Evolutionary conservation across 2,329 filamentous ascomycete genomes (phyloP).

Genomic region (Fusarium dlaminii): DNA sequence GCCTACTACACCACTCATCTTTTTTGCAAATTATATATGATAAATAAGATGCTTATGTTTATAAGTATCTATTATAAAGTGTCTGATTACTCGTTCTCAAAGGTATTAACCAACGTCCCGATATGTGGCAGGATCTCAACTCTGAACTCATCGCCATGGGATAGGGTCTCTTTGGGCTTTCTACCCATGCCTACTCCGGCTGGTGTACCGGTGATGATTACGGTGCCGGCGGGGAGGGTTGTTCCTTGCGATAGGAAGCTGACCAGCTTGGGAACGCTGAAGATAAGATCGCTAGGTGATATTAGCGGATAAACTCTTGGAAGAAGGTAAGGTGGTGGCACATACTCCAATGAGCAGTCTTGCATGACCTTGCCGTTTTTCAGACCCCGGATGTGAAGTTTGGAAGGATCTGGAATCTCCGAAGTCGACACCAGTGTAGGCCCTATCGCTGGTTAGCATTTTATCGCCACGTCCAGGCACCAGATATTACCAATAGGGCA

Average conservation of each 20-base stretch:
- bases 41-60: fast-evolving
- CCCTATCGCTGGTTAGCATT: background rate
- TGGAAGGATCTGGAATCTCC: background rate
- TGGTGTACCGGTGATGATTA: conserved; percentile 57
- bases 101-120: conserved; percentile 52
- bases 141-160: conserved; percentile 53
- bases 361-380: conserved; percentile 1
- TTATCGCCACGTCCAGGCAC: fast-evolving
- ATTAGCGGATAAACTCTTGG: background rate
- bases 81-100: conserved; percentile 14
- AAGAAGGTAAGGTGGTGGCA: fast-evolving
- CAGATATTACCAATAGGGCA: conserved; percentile 1
- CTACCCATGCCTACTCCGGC: conserved; percentile 53
- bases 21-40: fast-evolving
- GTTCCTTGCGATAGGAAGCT: conserved; percentile 56
- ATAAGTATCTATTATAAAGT: fast-evolving
- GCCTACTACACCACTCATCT: background rate
- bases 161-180: conserved; percentile 50
- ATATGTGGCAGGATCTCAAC: conserved; percentile 56
- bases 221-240: conserved; percentile 52
- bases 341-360: background rate
- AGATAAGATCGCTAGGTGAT: conserved; percentile 60
- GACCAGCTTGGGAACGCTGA: conserved; percentile 57
- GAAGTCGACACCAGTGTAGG: background rate
- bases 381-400: background rate